A percentile compares a stretch with the other conserved stretches of the same genome.
Evolutionary conservation across 2,329 filamentous ascomycete genomes (phyloP).

Genomic region (Chalaropsis ovoidea): DNA sequence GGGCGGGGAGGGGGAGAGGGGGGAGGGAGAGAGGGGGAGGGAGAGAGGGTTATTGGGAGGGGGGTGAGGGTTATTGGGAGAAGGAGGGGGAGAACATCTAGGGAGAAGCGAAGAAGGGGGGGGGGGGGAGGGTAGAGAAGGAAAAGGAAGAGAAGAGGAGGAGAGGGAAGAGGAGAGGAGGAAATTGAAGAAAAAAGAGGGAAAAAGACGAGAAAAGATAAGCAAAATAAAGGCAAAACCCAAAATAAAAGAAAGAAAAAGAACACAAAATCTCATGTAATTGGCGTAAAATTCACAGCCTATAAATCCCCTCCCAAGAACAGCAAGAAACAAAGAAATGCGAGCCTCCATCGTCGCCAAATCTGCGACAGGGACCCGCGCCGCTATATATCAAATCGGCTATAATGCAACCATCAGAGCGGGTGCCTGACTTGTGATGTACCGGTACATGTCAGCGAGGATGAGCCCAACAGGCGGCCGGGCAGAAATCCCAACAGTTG

Average conservation of each 20-base stretch:
- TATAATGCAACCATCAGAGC: background rate
- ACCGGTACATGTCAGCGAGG: no score
- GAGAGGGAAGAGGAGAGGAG: background rate
- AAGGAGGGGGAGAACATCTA: background rate
- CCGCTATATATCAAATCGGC: background rate
- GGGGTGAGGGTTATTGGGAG: slow-evolving; percentile 33
- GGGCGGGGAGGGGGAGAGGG: background rate
- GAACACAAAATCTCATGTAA: no score
- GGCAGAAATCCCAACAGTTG: no score
- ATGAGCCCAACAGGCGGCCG: no score
- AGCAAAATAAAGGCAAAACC: no score
- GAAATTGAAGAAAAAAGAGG: no score
- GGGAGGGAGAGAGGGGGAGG: background rate
- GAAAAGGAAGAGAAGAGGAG: background rate
- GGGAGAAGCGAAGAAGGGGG: background rate
- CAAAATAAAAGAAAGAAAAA: no score
- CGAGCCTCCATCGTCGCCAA: background rate
- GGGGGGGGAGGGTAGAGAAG: background rate
- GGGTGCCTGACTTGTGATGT: no score
- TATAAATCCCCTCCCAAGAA: no score
- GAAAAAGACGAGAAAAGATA: no score
- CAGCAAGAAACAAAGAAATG: no score
- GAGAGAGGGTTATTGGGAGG: slow-evolving; percentile 33
- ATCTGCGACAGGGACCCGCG: background rate
- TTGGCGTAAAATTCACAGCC: no score